These are phyloP conservation scores for Xylariales sp. DNA, from an alignment of 2,329 filamentous ascomycete species.

Conservation along the genomic window DNA sequence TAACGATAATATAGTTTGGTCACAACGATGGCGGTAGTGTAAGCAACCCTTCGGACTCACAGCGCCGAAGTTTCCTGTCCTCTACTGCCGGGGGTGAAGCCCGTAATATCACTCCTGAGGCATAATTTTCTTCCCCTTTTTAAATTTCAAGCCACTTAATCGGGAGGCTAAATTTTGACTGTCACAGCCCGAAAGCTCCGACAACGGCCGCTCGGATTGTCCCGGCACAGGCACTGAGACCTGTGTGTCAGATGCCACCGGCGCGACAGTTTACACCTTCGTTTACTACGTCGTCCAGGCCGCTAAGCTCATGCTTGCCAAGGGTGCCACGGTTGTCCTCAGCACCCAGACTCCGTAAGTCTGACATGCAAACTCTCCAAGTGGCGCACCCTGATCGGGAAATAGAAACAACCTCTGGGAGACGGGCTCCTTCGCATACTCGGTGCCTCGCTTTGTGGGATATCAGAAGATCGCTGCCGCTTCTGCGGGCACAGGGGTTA, in stretches of 20 bases:
- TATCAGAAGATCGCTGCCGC: conserved; percentile 33
- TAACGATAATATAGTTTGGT: no score
- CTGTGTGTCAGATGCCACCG: conserved; percentile 34
- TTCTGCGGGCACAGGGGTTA: conserved; percentile 23
- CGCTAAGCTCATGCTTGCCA: conserved; percentile 32
- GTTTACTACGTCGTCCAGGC: conserved; percentile 23
- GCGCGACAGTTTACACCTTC: conserved; percentile 26
- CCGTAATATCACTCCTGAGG: no score
- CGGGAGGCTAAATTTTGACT: no score
- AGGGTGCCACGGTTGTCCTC: conserved; percentile 58
- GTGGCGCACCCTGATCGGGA: no score
- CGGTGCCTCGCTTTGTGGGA: conserved; percentile 49
- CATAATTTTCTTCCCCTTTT: no score
- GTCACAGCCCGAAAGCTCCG: conserved; percentile 39
- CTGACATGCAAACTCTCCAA: background rate
- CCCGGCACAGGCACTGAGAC: conserved; percentile 46
- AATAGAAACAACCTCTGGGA: conserved; percentile 64
- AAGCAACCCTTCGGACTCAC: no score
- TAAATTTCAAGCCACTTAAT: no score
- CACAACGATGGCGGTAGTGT: conserved; percentile 71
- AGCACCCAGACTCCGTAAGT: conserved; percentile 37
- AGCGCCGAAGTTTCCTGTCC: no score
- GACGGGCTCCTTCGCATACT: conserved; percentile 41
- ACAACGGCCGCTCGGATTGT: conserved; percentile 60
- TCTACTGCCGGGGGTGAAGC: no score